phyloP scores from a whole-genome alignment of 2,329 filamentous ascomycete species.

The Myriosclerotinia duriaeana region DNA sequence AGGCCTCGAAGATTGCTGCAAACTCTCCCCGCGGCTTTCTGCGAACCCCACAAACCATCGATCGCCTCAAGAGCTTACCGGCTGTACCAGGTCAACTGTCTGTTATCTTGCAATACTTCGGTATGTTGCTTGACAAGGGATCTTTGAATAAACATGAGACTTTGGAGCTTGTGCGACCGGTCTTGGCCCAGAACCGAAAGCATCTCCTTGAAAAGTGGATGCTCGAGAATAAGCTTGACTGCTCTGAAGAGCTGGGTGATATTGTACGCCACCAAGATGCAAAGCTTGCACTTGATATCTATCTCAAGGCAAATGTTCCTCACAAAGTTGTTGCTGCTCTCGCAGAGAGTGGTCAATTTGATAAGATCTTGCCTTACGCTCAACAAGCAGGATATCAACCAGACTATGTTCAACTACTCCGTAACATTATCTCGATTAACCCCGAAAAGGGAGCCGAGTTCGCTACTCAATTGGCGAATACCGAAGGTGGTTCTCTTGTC shows the following conservation, averaged over 20 bases:
- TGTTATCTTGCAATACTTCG: conserved; percentile 94
- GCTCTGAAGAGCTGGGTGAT: conserved; percentile 94
- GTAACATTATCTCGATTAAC: conserved; percentile 79
- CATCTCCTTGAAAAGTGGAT: conserved; percentile 98
- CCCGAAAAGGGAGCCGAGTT: conserved; percentile 95
- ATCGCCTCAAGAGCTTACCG: conserved; percentile 87
- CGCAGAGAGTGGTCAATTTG: conserved; percentile 93
- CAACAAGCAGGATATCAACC: conserved; percentile 83
- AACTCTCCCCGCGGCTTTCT: conserved; percentile 96
- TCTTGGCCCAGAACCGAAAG: conserved; percentile 90
- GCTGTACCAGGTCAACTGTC: conserved; percentile 84
- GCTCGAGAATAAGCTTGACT: conserved; percentile 91
- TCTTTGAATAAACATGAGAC: conserved; percentile 90
- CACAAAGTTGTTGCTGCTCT: conserved; percentile 95
- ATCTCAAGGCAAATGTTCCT: conserved; percentile 84
- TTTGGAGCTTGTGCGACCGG: conserved; percentile 87
- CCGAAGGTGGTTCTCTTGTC: conserved; percentile 81
- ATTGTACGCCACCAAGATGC: conserved; percentile 87
- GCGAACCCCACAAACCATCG: conserved; percentile 90
- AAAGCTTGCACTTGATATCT: conserved; percentile 82
- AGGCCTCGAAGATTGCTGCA: conserved; percentile 92
- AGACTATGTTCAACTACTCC: conserved; percentile 89
- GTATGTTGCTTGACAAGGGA: conserved; percentile 94
- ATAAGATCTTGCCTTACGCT: conserved; percentile 92
- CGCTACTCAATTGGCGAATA: conserved; percentile 85